Evolutionary conservation across 441 rosid species (phyloP), one percentile per base, ranked within the genome.

Genomic region (Corymbia calophylla): DNA sequence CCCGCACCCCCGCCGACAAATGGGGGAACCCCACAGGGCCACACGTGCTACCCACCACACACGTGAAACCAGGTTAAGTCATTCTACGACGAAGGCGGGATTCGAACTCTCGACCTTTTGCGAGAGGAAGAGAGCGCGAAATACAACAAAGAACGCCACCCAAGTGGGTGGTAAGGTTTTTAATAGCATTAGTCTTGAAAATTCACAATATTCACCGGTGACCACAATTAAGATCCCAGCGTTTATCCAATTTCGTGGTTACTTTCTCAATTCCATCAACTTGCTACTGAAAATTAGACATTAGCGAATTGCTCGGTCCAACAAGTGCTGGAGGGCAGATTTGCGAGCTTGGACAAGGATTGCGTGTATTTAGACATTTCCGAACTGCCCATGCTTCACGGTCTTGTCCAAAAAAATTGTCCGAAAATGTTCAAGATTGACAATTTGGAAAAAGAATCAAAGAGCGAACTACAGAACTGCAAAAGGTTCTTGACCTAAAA

Each of bases 181-280:
- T 39, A 5, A 39, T 39, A 39, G 6, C 6, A 39, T 39, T 39
- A 39, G 5, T 39, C 44, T 39, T 39, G 21, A 8, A 64, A n/a
- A 16, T n/a, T 32, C 29, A 62, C 13, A 18, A 66, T 4, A 0
- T n/a, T 64, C 35, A 3, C 70, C 5, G 0, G 19, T n/a, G 73
- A n/a, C 17, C 73, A 31, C 21, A 31, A 9, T 31, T 31, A 31
- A 23, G n/a, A 58, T 58, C 0, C 10, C 0, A 6, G n/a, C 5
- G 9, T 13, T 29, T 0, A 58, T 58, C 10, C n/a, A 58, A 23
- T n/a, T 0, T 9, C 62, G 7, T 3, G 14, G 10, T 23, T 1
- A 56, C 25, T 56, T 56, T 56, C 29, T 2, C 29, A 4, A 23
- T 23, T 29, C 5, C 62, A 58, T 58, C 14, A 29, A 25, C n/a